These are phyloP conservation scores for Leccinum pellstonianum DNA, from an alignment of 768 basidiomycete genomes.

Conservation along the genomic window DNA sequence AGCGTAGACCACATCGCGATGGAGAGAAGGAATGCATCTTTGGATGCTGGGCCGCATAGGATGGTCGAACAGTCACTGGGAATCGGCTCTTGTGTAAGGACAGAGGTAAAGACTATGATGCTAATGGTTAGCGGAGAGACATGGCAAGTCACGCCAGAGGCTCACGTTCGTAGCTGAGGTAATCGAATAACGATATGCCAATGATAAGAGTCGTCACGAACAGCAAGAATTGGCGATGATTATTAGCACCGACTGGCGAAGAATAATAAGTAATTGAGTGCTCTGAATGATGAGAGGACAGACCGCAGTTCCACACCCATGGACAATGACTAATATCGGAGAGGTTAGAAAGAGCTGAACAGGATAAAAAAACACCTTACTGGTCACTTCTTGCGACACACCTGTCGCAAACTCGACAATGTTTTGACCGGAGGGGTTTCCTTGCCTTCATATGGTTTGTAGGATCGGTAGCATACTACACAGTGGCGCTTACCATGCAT, in stretches of 20 bases:
- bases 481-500: constrained; percentile 68
- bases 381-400: constrained; percentile 93
- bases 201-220: constrained; percentile 85
- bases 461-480: background rate
- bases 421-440: constrained; percentile 91
- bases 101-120: constrained; percentile 53
- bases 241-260: constrained; percentile 76
- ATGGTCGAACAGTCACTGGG: constrained; percentile 24
- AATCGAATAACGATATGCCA: constrained; percentile 80
- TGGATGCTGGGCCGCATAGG: constrained; percentile 67
- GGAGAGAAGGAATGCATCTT: constrained; percentile 82
- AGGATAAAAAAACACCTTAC: constrained; percentile 45
- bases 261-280: constrained; percentile 7
- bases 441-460: constrained; percentile 50
- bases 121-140: background rate
- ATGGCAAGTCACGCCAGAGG: constrained; percentile 8
- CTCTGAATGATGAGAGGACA: constrained; percentile 28
- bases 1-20: constrained; percentile 85
- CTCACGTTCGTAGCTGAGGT: constrained; percentile 81
- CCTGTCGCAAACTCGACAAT: constrained; percentile 88
- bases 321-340: constrained; percentile 77
- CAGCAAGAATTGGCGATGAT: constrained; percentile 94
- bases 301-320: constrained; percentile 99
- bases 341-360: constrained; percentile 2
- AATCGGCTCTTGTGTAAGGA: constrained; percentile 18